Evolutionary conservation across 2,329 filamentous ascomycete genomes (phyloP), one percentile per base, ranked within the genome.

Genomic region (Aspergillus pseudotamarii): DNA sequence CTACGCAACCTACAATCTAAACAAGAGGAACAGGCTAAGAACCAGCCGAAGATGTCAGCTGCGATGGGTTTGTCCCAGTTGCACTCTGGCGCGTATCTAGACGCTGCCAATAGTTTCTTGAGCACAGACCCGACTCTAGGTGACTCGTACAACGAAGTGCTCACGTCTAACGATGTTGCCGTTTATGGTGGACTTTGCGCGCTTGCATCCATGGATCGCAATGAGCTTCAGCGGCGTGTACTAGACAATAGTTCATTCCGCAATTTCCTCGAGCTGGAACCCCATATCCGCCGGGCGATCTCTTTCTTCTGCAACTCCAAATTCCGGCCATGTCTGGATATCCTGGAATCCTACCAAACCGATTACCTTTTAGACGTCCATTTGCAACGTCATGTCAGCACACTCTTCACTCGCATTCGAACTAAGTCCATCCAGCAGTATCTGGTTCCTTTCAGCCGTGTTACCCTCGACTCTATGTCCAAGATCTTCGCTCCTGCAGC

Each of bases 371-470:
- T 98, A 6, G 95, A 99, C 73, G 82, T 97, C 23, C 90, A 97
- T 76, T 85, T 99, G 8, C 89, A 91, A 63, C 87, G 84, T 65
- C 91, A 96, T 68, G 82, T 97, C 21, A 74, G 84, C 43, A 79
- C 81, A 1, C 83, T 99, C 23, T 95, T 94, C 79, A 82, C 85
- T 12, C 82, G 83, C 55, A 93, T 99, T 69, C 88, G 95, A 63
- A 91, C 86, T 72, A 97, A 97, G 81, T 94, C 94, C 72, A 97
- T 99, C 63, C 87, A 94, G 28, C 92, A 97, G 73, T 98, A 97
- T 79, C 91, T 97, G 71, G 85, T 92, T 28, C 94, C 95, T 0
- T 99, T 96, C 77, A 96, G 91, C 48, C 90, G 89, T 68, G 93
- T 97, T 65, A 94, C 91, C 0, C 83, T 98, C 5, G 85, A 89